Conservation (phyloP, 2,329 filamentous ascomycete species). For the Xylaria sp. region DNA sequence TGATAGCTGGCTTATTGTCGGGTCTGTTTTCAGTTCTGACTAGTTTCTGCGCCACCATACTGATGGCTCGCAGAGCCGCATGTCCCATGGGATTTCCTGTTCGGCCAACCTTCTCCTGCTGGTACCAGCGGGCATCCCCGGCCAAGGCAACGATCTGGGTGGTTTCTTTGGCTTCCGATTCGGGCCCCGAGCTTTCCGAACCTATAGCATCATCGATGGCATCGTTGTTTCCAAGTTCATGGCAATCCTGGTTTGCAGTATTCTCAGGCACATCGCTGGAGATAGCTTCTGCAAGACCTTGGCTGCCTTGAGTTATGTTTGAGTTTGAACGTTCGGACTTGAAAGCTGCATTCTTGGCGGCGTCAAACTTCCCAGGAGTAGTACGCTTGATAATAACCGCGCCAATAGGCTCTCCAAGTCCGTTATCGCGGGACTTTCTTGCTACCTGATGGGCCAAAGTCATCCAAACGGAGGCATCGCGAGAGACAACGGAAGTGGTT, state of each 20-base stretch:
- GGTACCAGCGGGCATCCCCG: slow-evolving; percentile 78
- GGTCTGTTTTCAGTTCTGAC: slow-evolving; percentile 65
- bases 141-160: slow-evolving; percentile 76
- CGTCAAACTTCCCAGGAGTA: slow-evolving; percentile 44
- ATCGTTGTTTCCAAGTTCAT: slow-evolving; percentile 25
- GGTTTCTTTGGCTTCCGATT: slow-evolving; percentile 49
- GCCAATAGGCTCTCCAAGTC: slow-evolving; percentile 76
- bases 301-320: slow-evolving; percentile 38
- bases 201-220: slow-evolving; percentile 26
- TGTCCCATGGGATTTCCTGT: slow-evolving; percentile 82
- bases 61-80: slow-evolving; percentile 80
- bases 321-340: slow-evolving; percentile 42
- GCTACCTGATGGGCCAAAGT: slow-evolving; percentile 73
- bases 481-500: slow-evolving; percentile 74
- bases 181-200: slow-evolving; percentile 38
- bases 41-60: slow-evolving; percentile 79
- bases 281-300: slow-evolving; percentile 27
- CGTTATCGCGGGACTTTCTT: slow-evolving; percentile 64
- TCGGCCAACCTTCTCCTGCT: slow-evolving; percentile 59
- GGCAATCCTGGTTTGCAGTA: background rate
- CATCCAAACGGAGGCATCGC: slow-evolving; percentile 74
- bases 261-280: slow-evolving; percentile 19
- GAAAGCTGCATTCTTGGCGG: slow-evolving; percentile 27
- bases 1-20: slow-evolving; percentile 52
- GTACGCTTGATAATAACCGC: slow-evolving; percentile 78